Evolutionary conservation across 192 early-diverging fungal genomes (phyloP).

Genomic region (Podila clonocystis): DNA sequence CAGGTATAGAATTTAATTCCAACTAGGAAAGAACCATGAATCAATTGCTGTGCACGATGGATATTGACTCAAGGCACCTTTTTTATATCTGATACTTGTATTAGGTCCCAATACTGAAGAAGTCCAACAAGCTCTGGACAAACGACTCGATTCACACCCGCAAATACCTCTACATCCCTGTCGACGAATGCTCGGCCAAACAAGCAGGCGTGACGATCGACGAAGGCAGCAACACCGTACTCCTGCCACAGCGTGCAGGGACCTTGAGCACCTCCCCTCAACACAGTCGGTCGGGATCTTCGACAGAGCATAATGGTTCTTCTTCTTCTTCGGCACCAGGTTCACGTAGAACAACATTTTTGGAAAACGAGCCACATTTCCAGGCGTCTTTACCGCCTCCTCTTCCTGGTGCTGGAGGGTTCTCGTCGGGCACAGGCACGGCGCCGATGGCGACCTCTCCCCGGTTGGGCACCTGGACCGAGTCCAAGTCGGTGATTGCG

Average conservation of each 20-base stretch:
- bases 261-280: not conserved
- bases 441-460: not conserved
- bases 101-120: conserved; percentile 53
- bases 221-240: conserved; percentile 22
- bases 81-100: conserved; percentile 4
- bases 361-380: not conserved
- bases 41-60: no score
- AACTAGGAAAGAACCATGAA: no score
- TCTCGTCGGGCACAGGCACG: not conserved
- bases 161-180: conserved; percentile 60
- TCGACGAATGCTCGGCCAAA: conserved; percentile 48
- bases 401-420: not conserved
- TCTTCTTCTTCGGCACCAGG: not conserved
- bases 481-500: conserved; percentile 23
- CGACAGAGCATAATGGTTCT: not conserved
- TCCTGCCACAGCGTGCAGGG: conserved; percentile 27
- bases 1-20: conserved; percentile 31
- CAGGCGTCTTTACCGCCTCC: not conserved
- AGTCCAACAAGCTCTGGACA: conserved; percentile 60
- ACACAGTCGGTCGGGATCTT: not conserved
- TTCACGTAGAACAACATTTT: not conserved
- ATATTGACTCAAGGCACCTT: not conserved
- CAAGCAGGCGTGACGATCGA: conserved; percentile 31
- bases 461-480: conserved; percentile 26
- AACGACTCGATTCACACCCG: conserved; percentile 62